Base-by-base conservation (phyloP, 2,329 filamentous ascomycete genomes). In the Lachnellula willkommii region DNA sequence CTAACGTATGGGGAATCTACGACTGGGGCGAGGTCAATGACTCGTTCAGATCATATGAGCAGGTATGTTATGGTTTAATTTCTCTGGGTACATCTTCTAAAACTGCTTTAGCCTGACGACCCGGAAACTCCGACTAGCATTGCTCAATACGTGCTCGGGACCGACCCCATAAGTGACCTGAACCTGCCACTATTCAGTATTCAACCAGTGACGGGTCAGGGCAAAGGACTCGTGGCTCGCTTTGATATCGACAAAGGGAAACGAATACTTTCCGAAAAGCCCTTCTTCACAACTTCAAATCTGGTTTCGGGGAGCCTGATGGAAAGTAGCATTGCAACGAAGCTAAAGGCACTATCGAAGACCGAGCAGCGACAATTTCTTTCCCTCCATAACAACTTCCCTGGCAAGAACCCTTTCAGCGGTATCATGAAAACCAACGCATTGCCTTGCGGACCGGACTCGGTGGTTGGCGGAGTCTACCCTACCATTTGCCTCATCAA, bases 161-260 rank as follows among this genome's bases (percentile, higher is more conserved):
- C 32, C 8, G 52, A 57, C 32, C 52, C 54, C 32, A 47, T 32
- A 36, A 51, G n/a, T 48, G 45, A 57, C 28, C 20, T 55, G 15
- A 42, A 53, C 32, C 11, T 46, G 11, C 12, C 26, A 24, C 50
- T 56, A 11, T 59, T 57, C 46, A 48, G 24, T 1, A 52, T 62
- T 32, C n/a, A 56, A n/a, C 12, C 26, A 7, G 59, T 71, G 8
- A 59, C 63, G 28, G 70, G 65, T 15, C 73, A 72, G 60, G 73
- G 74, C 3, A 70, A 68, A 67, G 73, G 71, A 4, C 63, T 77
- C 1, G 56, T 76, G 40, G 73, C 75, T 22, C 65, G 47, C 24
- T 54, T 60, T 22, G 57, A 70, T 39, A 74, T 77, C 53, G 46
- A 63, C 5, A 71, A 65, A 55, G 74, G 73, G 45, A 73, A 68